phyloP scores from a whole-genome alignment of 495 filamentous ascomycete genomes.

The Hyphodiscus hymeniophilus region DNA sequence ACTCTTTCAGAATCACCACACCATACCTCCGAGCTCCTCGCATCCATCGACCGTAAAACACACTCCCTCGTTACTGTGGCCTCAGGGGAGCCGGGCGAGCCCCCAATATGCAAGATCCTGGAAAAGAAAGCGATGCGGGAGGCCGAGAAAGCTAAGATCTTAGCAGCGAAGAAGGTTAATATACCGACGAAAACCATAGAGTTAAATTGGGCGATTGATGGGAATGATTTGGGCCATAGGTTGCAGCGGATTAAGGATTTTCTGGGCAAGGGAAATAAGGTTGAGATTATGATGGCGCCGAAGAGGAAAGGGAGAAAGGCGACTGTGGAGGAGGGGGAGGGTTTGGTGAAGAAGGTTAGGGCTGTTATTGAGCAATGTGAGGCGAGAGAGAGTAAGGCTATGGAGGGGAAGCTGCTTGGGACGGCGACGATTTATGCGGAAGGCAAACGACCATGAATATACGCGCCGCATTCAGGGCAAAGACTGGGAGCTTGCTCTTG shows the following conservation, averaged over 20 bases:
- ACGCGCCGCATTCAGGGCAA: too few relatives aligned
- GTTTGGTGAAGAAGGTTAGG: slow-evolving; percentile 25
- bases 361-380: slow-evolving; percentile 23
- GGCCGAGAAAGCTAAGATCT: slow-evolving; percentile 21
- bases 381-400: slow-evolving; percentile 29
- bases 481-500: too few relatives aligned
- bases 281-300: slow-evolving; percentile 50
- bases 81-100: slow-evolving; percentile 19
- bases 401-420: slow-evolving; percentile 29
- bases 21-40: slow-evolving; percentile 35
- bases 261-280: slow-evolving; percentile 51
- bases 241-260: slow-evolving; percentile 52
- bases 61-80: slow-evolving; percentile 54
- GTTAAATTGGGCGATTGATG: slow-evolving; percentile 74
- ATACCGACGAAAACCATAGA: slow-evolving; percentile 59
- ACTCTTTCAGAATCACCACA: slow-evolving; percentile 35
- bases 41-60: slow-evolving; percentile 35
- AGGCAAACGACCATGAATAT: too few relatives aligned
- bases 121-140: slow-evolving; percentile 32
- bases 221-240: slow-evolving; percentile 55
- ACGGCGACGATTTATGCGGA: slow-evolving; percentile 30
- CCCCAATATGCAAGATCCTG: slow-evolving; percentile 60
- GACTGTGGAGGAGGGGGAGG: slow-evolving; percentile 27
- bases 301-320: slow-evolving; percentile 29
- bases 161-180: slow-evolving; percentile 13